Percentiles rank a stretch among this genome's conserved stretches.
Conservation (phyloP, 768 basidiomycete genomes). For the Mycena kentingensis region DNA sequence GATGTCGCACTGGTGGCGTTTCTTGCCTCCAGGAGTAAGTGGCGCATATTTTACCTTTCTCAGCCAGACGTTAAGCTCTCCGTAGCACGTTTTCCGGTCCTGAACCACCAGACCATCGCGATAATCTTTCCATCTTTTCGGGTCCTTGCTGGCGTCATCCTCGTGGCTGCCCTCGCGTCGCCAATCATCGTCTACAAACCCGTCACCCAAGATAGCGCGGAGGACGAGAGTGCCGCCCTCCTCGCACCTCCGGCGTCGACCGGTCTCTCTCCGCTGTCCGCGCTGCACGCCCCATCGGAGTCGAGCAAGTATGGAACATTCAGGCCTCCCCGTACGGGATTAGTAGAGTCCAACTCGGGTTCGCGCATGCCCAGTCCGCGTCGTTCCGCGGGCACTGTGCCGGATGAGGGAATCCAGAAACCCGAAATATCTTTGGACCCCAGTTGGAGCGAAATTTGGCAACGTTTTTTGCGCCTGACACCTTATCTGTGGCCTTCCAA, state of each 20-base stretch:
- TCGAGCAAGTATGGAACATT: constrained; percentile 79
- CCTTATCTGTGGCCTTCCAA: constrained; percentile 89
- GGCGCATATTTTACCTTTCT: constrained; percentile 26
- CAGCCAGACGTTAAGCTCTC: constrained; percentile 18
- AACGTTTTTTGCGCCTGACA: constrained; percentile 62
- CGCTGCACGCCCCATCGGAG: constrained; percentile 40
- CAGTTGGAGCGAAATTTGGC: constrained; percentile 69
- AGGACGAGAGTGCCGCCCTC: constrained; percentile 49
- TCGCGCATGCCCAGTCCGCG: constrained; percentile 55
- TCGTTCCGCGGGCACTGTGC: constrained; percentile 43
- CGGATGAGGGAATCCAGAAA: constrained; percentile 48
- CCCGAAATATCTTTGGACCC: constrained; percentile 62
- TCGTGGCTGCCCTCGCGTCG: constrained; percentile 60
- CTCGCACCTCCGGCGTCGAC: constrained; percentile 55
- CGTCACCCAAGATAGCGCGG: constrained; percentile 41
- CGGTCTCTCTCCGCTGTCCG: constrained; percentile 50
- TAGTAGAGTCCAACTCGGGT: constrained; percentile 54
- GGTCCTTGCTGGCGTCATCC: constrained; percentile 58
- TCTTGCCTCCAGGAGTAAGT: constrained; percentile 39
- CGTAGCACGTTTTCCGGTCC: constrained; percentile 44
- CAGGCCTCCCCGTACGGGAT: constrained; percentile 48
- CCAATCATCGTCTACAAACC: constrained; percentile 70
- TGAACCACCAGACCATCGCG: constrained; percentile 10
- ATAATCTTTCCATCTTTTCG: constrained; percentile 62
- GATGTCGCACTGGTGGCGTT: constrained; percentile 65